Conservation (phyloP, 306 rosid genomes). For the Cercis canadensis region DNA sequence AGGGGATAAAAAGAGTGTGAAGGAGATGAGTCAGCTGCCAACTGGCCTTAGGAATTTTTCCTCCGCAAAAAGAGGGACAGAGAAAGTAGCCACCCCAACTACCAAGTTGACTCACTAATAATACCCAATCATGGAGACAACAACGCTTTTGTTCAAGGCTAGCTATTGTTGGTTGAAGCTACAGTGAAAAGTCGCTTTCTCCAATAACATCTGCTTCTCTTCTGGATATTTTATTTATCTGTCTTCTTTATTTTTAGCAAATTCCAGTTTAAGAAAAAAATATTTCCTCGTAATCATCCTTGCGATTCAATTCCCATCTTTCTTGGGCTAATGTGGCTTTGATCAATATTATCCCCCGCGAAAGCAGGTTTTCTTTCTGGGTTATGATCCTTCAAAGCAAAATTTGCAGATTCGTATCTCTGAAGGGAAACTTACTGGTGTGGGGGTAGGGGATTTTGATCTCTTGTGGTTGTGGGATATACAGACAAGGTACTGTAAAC, state of each 20-base stretch:
- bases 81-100: slow-evolving; percentile 52
- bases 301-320: slow-evolving; percentile 20
- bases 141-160: slow-evolving; percentile 43
- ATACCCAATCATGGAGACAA: slow-evolving; percentile 62
- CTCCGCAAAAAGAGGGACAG: slow-evolving; percentile 40
- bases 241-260: slow-evolving; percentile 36
- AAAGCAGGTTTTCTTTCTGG: slow-evolving; percentile 22
- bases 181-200: slow-evolving; percentile 32
- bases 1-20: not conserved
- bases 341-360: slow-evolving; percentile 38
- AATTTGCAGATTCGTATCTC: slow-evolving; percentile 21
- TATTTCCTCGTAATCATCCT: slow-evolving; percentile 20
- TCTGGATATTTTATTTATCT: slow-evolving; percentile 1
- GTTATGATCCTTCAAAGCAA: slow-evolving; percentile 35
- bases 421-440: slow-evolving; percentile 2
- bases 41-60: not conserved
- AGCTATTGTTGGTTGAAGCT: slow-evolving; percentile 33
- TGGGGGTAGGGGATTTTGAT: slow-evolving; percentile 34
- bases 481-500: not conserved
- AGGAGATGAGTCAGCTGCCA: not conserved
- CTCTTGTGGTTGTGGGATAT: not conserved
- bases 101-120: slow-evolving; percentile 69
- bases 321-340: slow-evolving; percentile 34
- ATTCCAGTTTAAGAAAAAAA: slow-evolving; percentile 33
- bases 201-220: slow-evolving; percentile 33